A percentile compares a stretch with the other conserved stretches of the same genome.
These are phyloP conservation scores for Colletotrichum viniferum DNA, from an alignment of 2,329 filamentous ascomycete genomes.

Conservation along the genomic window DNA sequence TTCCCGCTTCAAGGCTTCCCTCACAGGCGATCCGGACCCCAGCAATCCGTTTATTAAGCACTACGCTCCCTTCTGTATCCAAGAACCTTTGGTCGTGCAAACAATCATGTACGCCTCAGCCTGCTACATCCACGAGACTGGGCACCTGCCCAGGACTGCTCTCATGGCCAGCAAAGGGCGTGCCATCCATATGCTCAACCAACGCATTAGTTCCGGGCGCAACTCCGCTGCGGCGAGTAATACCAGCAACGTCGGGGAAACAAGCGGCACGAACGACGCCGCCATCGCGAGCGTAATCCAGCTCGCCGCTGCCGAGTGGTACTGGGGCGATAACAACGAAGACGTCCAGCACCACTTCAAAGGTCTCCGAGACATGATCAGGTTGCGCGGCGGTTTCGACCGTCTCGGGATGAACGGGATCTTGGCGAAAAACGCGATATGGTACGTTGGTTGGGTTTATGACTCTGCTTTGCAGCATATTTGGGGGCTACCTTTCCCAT, in stretches of 20 bases:
- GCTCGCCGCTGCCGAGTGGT: constrained; percentile 57
- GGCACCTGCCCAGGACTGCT: constrained; percentile 47
- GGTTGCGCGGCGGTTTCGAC: constrained; percentile 48
- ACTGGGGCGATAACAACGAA: constrained; percentile 49
- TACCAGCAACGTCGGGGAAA: background rate
- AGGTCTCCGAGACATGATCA: constrained; percentile 53
- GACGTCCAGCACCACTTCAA: constrained; percentile 50
- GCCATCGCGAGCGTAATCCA: constrained; percentile 53
- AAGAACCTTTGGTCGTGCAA: constrained; percentile 53
- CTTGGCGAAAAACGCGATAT: constrained; percentile 51
- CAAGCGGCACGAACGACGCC: constrained; percentile 42
- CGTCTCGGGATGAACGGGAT: constrained; percentile 50
- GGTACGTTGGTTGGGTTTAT: constrained; percentile 38
- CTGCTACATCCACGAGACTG: constrained; percentile 55
- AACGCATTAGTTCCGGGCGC: constrained; percentile 42
- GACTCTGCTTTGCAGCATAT: background rate
- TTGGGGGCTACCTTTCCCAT: background rate
- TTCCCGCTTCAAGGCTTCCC: constrained; percentile 53
- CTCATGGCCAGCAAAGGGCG: constrained; percentile 47
- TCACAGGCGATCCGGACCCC: constrained; percentile 52
- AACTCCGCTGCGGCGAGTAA: background rate
- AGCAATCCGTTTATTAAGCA: constrained; percentile 50
- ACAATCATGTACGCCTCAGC: constrained; percentile 55
- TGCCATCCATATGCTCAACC: constrained; percentile 51
- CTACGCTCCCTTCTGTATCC: constrained; percentile 51